Percentiles rank a stretch among this genome's conserved stretches.
Evolutionary conservation across 75 land plant species (phyloP).

Genomic region (Picea glauca): DNA sequence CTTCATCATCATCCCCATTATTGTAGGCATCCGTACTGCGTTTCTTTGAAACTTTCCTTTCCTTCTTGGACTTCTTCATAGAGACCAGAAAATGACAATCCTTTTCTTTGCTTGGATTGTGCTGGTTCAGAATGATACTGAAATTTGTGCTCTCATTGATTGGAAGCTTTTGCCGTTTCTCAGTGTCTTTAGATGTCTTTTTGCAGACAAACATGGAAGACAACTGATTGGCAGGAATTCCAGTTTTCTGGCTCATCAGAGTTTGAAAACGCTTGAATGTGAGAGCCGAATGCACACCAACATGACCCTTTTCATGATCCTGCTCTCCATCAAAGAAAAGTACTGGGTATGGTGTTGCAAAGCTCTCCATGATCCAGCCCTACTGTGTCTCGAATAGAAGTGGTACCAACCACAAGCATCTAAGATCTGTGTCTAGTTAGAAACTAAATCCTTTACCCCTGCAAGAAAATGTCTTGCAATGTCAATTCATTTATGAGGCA

Average conservation of each 20-base stretch:
- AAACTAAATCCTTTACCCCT: too few relatives aligned
- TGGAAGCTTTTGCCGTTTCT: constrained; percentile 48
- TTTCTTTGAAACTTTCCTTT: constrained; percentile 40
- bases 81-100: constrained; percentile 65
- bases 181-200: constrained; percentile 19
- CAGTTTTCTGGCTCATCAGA: constrained; percentile 54
- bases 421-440: too few relatives aligned
- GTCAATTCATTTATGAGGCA: too few relatives aligned
- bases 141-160: constrained; percentile 65
- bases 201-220: constrained; percentile 51
- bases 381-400: too few relatives aligned
- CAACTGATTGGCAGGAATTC: constrained; percentile 73
- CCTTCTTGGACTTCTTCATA: constrained; percentile 51
- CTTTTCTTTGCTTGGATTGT: constrained; percentile 51
- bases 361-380: constrained; percentile 21
- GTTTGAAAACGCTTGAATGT: constrained; percentile 66
- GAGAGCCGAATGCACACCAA: constrained; percentile 50
- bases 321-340: constrained; percentile 77
- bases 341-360: constrained; percentile 58
- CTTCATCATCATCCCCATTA: constrained; percentile 37
- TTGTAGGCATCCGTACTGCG: constrained; percentile 35
- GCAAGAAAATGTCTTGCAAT: too few relatives aligned
- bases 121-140: constrained; percentile 54
- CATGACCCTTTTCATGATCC: constrained; percentile 59
- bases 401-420: too few relatives aligned